phyloP scores from a whole-genome alignment of 345 rosid genomes.

The Hirschfeldia incana region DNA sequence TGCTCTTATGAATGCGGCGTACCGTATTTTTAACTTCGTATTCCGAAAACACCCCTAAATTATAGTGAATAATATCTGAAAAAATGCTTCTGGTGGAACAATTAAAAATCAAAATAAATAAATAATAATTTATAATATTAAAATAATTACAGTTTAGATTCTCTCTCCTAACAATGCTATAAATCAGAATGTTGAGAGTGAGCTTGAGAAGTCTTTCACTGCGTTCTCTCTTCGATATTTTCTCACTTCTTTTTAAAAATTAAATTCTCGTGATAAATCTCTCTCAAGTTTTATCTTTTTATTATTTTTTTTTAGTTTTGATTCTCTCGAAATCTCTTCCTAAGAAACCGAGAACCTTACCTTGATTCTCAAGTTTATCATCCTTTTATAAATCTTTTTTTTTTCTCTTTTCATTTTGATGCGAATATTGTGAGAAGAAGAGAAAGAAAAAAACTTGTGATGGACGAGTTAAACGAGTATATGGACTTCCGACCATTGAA shows the following conservation, averaged over 20 bases:
- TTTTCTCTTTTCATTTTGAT: neutral
- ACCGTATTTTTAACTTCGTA: neutral
- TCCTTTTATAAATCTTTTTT: neutral
- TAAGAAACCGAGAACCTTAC: conserved; percentile 28
- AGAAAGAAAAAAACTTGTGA: neutral
- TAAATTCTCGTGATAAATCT: conserved; percentile 19
- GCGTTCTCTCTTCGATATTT: neutral
- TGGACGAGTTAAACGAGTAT: neutral
- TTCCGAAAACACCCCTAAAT: neutral
- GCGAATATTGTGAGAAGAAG: neutral
- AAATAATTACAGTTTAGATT: conserved; percentile 16
- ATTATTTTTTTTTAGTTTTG: neutral
- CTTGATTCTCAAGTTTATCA: conserved; percentile 23
- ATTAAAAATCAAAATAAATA: neutral
- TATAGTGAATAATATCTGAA: neutral
- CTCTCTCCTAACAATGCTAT: conserved; percentile 26
- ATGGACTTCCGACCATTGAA: conserved; percentile 54
- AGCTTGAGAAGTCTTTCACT: conserved; percentile 29
- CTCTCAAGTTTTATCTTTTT: neutral
- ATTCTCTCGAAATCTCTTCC: conserved; percentile 25
- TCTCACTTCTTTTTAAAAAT: neutral
- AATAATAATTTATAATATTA: neutral
- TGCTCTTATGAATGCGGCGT: neutral
- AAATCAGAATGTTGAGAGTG: conserved; percentile 34
- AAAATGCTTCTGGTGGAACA: neutral